These are phyloP conservation scores for Diospyros lotus DNA, from an alignment of 148 eudicot genomes.

Conservation along the genomic window DNA sequence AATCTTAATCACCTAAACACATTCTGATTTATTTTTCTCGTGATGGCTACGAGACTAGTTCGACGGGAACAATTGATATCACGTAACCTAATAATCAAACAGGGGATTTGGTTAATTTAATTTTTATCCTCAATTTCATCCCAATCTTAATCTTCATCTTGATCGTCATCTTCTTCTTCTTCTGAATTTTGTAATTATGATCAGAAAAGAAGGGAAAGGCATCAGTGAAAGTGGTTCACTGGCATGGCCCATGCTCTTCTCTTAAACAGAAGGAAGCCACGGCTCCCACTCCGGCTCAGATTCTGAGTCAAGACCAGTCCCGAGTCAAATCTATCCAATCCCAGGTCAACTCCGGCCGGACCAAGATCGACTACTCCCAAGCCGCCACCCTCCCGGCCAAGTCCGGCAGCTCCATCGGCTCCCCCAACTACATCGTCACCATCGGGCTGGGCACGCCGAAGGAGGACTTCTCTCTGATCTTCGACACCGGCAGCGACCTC, in stretches of 20 bases:
- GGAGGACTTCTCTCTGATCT: conserved; percentile 40
- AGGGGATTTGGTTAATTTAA: too few relatives aligned
- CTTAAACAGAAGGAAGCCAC: conserved; percentile 15
- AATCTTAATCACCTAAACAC: too few relatives aligned
- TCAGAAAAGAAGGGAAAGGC: not conserved
- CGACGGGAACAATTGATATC: too few relatives aligned
- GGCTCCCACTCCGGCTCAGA: conserved; percentile 25
- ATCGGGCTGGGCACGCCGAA: conserved; percentile 64
- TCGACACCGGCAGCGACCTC: conserved; percentile 17
- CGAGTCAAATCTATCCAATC: conserved; percentile 57
- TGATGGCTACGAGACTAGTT: too few relatives aligned
- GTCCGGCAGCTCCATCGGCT: conserved; percentile 51
- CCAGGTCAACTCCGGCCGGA: conserved; percentile 17
- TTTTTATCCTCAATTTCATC: too few relatives aligned
- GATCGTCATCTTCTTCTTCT: too few relatives aligned
- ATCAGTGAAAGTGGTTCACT: conserved; percentile 51
- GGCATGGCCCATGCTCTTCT: conserved; percentile 59
- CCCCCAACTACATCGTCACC: conserved; percentile 57
- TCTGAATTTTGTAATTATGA: too few relatives aligned
- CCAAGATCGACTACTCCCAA: conserved; percentile 6
- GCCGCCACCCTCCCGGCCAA: conserved; percentile 44
- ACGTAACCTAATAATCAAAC: too few relatives aligned
- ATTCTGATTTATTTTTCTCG: too few relatives aligned
- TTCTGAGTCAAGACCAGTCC: conserved; percentile 46
- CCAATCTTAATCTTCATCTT: too few relatives aligned